A percentile compares a stretch with the other conserved stretches of the same genome.
Conservation (phyloP, 257 asterid genomes). For the Oldenlandia corymbosa region DNA sequence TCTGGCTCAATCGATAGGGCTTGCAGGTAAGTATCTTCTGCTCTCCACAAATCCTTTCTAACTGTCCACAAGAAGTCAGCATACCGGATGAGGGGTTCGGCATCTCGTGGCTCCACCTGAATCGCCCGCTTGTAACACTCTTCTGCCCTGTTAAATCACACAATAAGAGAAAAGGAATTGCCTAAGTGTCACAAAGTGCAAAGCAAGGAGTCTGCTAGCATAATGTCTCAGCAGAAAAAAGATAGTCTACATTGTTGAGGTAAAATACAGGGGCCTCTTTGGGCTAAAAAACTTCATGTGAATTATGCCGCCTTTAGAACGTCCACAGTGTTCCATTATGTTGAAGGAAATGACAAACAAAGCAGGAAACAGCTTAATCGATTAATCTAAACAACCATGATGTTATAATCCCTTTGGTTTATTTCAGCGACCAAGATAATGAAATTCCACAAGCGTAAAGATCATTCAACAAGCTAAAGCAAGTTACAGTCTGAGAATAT, state of each 20-base stretch:
- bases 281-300: not conserved
- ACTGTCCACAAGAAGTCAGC: slow-evolving; percentile 77
- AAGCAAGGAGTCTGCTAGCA: no score
- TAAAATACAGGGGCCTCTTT: not conserved
- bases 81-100: slow-evolving; percentile 55
- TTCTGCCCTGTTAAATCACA: slow-evolving; percentile 66
- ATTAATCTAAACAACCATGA: not conserved
- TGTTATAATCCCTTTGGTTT: not conserved
- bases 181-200: not conserved
- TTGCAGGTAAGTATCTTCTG: slow-evolving; percentile 69
- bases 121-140: slow-evolving; percentile 73
- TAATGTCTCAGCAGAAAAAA: no score
- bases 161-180: not conserved
- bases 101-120: slow-evolving; percentile 50
- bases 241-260: no score
- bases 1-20: slow-evolving; percentile 53
- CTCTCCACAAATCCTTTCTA: slow-evolving; percentile 51
- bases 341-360: no score
- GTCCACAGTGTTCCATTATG: not conserved
- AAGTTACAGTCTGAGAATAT: not conserved
- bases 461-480: not conserved
- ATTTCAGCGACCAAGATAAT: not conserved
- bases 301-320: not conserved
- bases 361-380: not conserved
- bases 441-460: not conserved